Conservation (phyloP, 768 basidiomycete species). For the Termitomyces sp. region DNA sequence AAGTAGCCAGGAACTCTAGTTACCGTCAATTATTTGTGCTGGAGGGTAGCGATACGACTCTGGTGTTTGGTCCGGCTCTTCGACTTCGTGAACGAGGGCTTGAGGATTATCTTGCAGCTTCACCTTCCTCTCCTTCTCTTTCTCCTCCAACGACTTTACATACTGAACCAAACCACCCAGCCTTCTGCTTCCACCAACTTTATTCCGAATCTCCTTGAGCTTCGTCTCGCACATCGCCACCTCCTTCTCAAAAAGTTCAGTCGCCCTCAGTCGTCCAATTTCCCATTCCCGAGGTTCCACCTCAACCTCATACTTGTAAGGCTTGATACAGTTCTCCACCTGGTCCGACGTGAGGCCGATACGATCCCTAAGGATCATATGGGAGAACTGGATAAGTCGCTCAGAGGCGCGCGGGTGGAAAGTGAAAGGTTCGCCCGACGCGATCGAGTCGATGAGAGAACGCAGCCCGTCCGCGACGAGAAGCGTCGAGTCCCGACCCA, state of each 20-base stretch:
- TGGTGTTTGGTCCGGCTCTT: conserved; percentile 35
- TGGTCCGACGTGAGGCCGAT: conserved; percentile 96
- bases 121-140: conserved; percentile 60
- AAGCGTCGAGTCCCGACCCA: conserved; percentile 90
- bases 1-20: conserved; percentile 18
- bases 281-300: conserved; percentile 94
- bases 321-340: conserved; percentile 99
- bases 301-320: conserved; percentile 98
- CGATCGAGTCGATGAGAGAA: conserved; percentile 85
- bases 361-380: conserved; percentile 88
- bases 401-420: conserved; percentile 88
- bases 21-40: conserved; percentile 89
- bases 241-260: conserved; percentile 84
- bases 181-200: conserved; percentile 84
- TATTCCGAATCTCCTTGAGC: conserved; percentile 80
- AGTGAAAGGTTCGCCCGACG: conserved; percentile 85
- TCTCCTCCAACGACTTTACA: conserved; percentile 79
- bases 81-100: conserved; percentile 16
- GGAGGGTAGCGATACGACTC: conserved; percentile 91
- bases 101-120: conserved; percentile 38
- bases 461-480: conserved; percentile 94
- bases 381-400: conserved; percentile 87
- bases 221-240: conserved; percentile 79
- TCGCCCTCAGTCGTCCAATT: conserved; percentile 66
- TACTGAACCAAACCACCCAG: conserved; percentile 74